Evolutionary conservation across 2,329 filamentous ascomycete species (phyloP).

Genomic region (Stemphylium lycopersici): DNA sequence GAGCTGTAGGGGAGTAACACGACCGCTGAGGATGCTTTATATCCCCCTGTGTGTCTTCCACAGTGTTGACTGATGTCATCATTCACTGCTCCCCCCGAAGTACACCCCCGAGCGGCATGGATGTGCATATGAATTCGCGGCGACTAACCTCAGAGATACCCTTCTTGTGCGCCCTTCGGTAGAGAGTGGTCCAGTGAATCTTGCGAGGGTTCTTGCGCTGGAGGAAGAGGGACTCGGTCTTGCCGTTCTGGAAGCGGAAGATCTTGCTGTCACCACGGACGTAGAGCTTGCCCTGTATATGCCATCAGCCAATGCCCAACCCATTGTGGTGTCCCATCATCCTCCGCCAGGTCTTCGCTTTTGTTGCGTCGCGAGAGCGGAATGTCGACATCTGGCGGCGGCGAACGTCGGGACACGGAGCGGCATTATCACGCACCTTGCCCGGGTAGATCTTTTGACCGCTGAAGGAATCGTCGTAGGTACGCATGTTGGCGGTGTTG

Average conservation of each 20-base stretch:
- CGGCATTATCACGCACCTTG: constrained; percentile 64
- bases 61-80: constrained; percentile 29
- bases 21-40: background rate
- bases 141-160: constrained; percentile 96
- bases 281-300: constrained; percentile 92
- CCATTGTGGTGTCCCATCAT: constrained; percentile 10
- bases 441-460: constrained; percentile 80
- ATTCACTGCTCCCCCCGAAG: constrained; percentile 14
- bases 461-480: constrained; percentile 80
- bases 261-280: constrained; percentile 99
- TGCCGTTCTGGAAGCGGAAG: constrained; percentile 99
- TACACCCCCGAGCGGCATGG: constrained; percentile 1
- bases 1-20: background rate
- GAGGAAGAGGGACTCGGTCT: constrained; percentile 99
- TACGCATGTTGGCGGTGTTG: constrained; percentile 69
- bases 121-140: constrained; percentile 9
- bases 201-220: constrained; percentile 99
- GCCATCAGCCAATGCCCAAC: constrained; percentile 38
- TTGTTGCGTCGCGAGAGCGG: constrained; percentile 22
- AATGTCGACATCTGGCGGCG: constrained; percentile 33
- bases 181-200: constrained; percentile 98
- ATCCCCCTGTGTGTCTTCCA: constrained; percentile 2
- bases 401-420: constrained; percentile 11
- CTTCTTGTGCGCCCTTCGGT: constrained; percentile 99
- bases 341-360: constrained; percentile 23